Percentiles rank a stretch among this genome's conserved stretches.
phyloP scores from a whole-genome alignment of 176 grass and related monocot genomes.

The Eragrostis nindensis region DNA sequence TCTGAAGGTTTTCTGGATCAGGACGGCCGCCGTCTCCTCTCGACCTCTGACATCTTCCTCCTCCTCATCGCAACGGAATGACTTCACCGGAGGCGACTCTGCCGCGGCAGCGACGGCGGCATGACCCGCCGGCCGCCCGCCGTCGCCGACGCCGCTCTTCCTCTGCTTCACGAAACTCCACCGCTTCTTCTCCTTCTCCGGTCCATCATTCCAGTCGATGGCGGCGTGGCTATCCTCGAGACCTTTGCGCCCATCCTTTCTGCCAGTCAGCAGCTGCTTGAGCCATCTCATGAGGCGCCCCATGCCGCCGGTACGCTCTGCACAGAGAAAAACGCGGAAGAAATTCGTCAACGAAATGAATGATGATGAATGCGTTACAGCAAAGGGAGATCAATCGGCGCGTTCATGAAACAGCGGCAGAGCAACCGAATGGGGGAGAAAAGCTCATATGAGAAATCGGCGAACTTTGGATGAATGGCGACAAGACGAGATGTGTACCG shows the following conservation, averaged over 20 bases:
- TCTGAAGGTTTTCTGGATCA: conserved; percentile 85
- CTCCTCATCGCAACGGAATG: neutral
- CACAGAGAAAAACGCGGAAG: neutral
- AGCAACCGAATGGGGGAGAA: neutral
- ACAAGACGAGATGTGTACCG: neutral
- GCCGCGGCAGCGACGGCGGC: neutral
- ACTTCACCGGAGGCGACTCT: conserved; percentile 26
- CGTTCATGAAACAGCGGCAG: neutral
- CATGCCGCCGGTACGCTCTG: conserved; percentile 38
- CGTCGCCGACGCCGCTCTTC: conserved; percentile 37
- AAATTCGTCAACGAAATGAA: conserved; percentile 23
- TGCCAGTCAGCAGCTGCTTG: conserved; percentile 59
- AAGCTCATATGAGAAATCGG: neutral
- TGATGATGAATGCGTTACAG: neutral
- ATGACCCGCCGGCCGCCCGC: neutral
- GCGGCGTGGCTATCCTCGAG: conserved; percentile 19
- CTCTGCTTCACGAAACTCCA: conserved; percentile 83
- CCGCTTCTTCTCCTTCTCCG: conserved; percentile 55
- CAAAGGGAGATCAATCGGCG: neutral
- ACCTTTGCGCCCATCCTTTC: conserved; percentile 52
- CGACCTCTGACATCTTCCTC: neutral
- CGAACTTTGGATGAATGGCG: neutral
- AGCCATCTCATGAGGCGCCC: conserved; percentile 75
- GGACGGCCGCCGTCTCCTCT: conserved; percentile 50
- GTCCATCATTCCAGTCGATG: neutral